Conservation (phyloP, 305 asterid genomes). For the Lippia alba region DNA sequence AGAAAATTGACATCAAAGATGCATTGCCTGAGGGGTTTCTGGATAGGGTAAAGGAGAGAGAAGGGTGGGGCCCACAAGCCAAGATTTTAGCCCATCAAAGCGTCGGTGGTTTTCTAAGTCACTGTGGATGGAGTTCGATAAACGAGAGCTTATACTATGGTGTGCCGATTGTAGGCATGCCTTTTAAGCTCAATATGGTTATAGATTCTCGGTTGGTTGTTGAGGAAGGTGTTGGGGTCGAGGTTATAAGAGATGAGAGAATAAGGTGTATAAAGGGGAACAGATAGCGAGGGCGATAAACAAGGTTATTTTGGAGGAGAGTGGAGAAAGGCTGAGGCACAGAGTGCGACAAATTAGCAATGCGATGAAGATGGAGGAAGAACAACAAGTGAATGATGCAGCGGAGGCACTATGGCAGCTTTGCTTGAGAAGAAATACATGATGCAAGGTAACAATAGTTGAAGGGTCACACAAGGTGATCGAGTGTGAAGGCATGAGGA, state of each 20-base stretch:
- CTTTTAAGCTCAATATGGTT: constrained; percentile 60
- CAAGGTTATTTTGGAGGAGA: constrained; percentile 37
- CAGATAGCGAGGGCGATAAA: constrained; percentile 39
- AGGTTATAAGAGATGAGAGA: constrained; percentile 44
- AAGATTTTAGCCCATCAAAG: constrained; percentile 43
- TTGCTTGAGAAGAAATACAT: too few species aligned
- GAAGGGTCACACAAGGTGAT: too few species aligned
- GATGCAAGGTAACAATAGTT: too few species aligned
- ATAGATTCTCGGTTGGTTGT: constrained; percentile 43
- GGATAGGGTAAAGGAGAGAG: constrained; percentile 43
- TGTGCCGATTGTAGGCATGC: constrained; percentile 55
- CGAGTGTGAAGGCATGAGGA: too few species aligned
- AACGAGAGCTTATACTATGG: constrained; percentile 46
- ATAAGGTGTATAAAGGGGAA: constrained; percentile 26
- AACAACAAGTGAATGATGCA: too few species aligned
- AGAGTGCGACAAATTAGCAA: constrained; percentile 33
- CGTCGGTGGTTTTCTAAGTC: constrained; percentile 52
- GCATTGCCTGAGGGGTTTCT: constrained; percentile 48
- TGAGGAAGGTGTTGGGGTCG: constrained; percentile 49
- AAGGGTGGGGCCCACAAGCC: constrained; percentile 60
- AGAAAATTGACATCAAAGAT: constrained; percentile 21
- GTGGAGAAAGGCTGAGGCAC: constrained; percentile 37
- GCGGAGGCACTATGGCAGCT: too few species aligned
- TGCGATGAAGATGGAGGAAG: constrained; percentile 28
- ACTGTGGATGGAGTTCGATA: too few species aligned